Percentiles rank a stretch among this genome's conserved stretches.
Conservation (phyloP, 306 rosid genomes). For the Medicago lupulina region DNA sequence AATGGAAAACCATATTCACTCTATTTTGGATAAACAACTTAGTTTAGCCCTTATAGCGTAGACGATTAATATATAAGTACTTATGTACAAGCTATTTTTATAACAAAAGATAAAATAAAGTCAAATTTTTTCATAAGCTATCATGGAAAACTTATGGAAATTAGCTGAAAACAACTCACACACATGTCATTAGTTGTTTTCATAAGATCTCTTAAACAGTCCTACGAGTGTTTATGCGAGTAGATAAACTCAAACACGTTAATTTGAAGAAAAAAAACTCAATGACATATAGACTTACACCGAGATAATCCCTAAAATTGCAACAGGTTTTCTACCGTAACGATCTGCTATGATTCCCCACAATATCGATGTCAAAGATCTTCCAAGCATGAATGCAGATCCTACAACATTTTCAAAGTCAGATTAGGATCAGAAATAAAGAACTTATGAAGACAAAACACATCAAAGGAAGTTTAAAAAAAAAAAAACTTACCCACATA, state of each 20-base stretch:
- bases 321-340: slow-evolving; percentile 84
- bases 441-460: background rate
- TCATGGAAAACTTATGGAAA: background rate
- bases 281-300: slow-evolving; percentile 54
- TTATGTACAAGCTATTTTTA: background rate
- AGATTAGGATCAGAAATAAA: slow-evolving; percentile 27
- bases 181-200: background rate
- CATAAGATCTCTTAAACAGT: background rate
- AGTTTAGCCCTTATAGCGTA: background rate
- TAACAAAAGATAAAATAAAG: too few relatives aligned
- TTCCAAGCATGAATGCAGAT: slow-evolving; percentile 81
- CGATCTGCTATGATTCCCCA: slow-evolving; percentile 93
- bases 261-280: background rate
- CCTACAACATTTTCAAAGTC: slow-evolving; percentile 53
- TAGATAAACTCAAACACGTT: background rate
- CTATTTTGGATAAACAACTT: background rate
- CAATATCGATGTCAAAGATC: slow-evolving; percentile 72
- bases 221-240: background rate
- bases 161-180: background rate
- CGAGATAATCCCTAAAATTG: slow-evolving; percentile 57
- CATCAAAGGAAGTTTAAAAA: background rate
- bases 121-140: background rate
- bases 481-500: slow-evolving; percentile 61
- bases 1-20: background rate
- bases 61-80: background rate